Evolutionary conservation across 805 yeast species (phyloP), one percentile per base, ranked within the genome.

Genomic region (Wickerhamiella vanderwaltii): DNA sequence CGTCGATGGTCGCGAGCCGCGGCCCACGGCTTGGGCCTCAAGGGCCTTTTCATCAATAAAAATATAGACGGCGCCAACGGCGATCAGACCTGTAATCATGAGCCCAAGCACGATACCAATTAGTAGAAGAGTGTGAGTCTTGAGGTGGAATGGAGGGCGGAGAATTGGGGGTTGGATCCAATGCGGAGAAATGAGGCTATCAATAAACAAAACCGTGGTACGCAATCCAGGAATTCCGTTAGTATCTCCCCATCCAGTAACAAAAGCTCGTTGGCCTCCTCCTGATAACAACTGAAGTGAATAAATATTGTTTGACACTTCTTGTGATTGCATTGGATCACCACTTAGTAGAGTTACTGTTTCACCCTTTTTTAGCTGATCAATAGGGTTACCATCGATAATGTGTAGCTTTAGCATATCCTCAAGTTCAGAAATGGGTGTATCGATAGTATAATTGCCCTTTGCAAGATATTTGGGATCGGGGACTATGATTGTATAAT

Each of bases 401-500:
- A 84, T 63, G 56, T 87, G 97, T 38, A 83, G 61, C 39, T 68
- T 69, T 29, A 83, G 61, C 44, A 86, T 71, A 3, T 16, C 25
- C 20, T 37, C 48, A n/a, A 51, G 41, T 16, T 39, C 38, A n/a
- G 20, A 17, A 12, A 12, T 13, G 5, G 48, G 47, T 11, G 72
- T 68, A 31, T 65, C 65, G 4, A 61, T 51, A 20, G 73, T 68
- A 41, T 71, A 67, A 49, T 73, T 78, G 26, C 67, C 73, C 46
- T 66, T 61, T 7, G 55, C 50, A 45, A 85, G 56, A 0, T 85
- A 73, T 13, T 68, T 67, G 2, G 72, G 61, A 0, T 78, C 68
- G 1, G 97, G 96, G 0, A 85, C 70, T 19, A 87, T 58, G n/a
- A 86, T 57, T 0, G 95, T 82, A 55, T 65, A 68, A 37, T 64